Evolutionary conservation across 2,329 filamentous ascomycete species (phyloP).

Genomic region (Curvularia hawaiiensis): DNA sequence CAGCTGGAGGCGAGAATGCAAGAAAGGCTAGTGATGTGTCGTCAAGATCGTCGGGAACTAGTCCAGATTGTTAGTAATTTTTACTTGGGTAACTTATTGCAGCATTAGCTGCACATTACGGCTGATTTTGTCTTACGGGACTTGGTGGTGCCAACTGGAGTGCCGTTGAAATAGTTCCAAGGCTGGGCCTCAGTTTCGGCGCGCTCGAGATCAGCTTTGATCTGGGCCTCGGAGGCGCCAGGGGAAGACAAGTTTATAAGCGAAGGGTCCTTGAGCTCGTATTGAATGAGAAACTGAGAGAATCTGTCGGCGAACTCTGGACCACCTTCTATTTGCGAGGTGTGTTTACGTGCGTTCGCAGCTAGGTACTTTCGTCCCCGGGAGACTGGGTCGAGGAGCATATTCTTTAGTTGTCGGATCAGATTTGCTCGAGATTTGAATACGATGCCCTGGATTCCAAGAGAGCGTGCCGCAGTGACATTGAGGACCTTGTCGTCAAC

Average conservation of each 20-base stretch:
- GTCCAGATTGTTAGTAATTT: background rate
- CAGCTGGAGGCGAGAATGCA: slow-evolving; percentile 23
- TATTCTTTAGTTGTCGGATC: no score
- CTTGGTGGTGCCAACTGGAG: slow-evolving; percentile 16
- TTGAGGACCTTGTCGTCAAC: slow-evolving; percentile 36
- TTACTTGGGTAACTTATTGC: no score
- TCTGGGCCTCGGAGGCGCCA: slow-evolving; percentile 5
- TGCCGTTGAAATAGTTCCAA: slow-evolving; percentile 39
- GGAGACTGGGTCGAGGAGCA: slow-evolving; percentile 26
- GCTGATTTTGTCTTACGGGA: slow-evolving; percentile 13
- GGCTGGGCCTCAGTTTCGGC: slow-evolving; percentile 10
- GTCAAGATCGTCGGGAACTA: slow-evolving; percentile 43
- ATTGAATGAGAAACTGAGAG: slow-evolving; percentile 37
- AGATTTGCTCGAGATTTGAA: no score
- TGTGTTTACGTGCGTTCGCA: slow-evolving; percentile 21
- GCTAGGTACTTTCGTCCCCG: slow-evolving; percentile 28
- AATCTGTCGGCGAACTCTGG: slow-evolving; percentile 34
- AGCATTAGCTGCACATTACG: no score
- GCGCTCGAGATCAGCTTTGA: slow-evolving; percentile 8
- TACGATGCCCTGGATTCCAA: slow-evolving; percentile 40
- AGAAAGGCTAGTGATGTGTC: slow-evolving; percentile 41
- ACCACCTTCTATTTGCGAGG: slow-evolving; percentile 27
- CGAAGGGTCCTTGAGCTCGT: slow-evolving; percentile 22
- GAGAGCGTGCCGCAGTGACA: slow-evolving; percentile 14
- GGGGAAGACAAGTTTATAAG: slow-evolving; percentile 15